Evolutionary conservation across 1,284 basidiomycete species (phyloP).

Genomic region (Phlebopus sp.): DNA sequence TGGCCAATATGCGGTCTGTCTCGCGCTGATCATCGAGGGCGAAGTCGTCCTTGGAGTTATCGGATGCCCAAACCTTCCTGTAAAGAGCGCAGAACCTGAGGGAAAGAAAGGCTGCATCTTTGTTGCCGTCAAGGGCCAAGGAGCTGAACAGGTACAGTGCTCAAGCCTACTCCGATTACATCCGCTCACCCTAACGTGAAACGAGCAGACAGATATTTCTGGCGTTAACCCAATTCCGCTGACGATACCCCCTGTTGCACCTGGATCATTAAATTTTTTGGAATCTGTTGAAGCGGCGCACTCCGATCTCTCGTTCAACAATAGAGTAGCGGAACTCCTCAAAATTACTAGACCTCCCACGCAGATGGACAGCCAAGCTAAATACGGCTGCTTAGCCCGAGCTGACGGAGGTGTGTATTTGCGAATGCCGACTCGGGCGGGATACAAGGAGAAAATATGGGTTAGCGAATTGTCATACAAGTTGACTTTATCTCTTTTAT

Average conservation of each 20-base stretch:
- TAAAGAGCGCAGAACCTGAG: slow-evolving; percentile 49
- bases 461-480: slow-evolving; percentile 35
- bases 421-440: slow-evolving; percentile 82
- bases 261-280: slow-evolving; percentile 67
- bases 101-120: slow-evolving; percentile 78
- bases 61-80: slow-evolving; percentile 93
- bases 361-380: slow-evolving; percentile 98
- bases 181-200: neutral
- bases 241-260: slow-evolving; percentile 43
- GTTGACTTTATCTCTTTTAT: neutral
- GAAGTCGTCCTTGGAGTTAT: slow-evolving; percentile 87
- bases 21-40: slow-evolving; percentile 86
- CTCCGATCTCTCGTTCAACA: slow-evolving; percentile 85
- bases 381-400: slow-evolving; percentile 86
- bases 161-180: neutral
- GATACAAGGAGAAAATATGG: slow-evolving; percentile 92
- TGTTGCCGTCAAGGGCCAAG: slow-evolving; percentile 79
- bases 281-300: slow-evolving; percentile 95
- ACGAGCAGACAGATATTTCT: slow-evolving; percentile 39
- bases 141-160: slow-evolving; percentile 65
- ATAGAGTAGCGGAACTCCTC: slow-evolving; percentile 69
- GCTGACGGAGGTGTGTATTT: slow-evolving; percentile 91
- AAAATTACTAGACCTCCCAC: slow-evolving; percentile 65
- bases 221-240: slow-evolving; percentile 45
- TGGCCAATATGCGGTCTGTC: slow-evolving; percentile 96